phyloP scores from a whole-genome alignment of 768 basidiomycete genomes.

The Tulasnella calospora region DNA sequence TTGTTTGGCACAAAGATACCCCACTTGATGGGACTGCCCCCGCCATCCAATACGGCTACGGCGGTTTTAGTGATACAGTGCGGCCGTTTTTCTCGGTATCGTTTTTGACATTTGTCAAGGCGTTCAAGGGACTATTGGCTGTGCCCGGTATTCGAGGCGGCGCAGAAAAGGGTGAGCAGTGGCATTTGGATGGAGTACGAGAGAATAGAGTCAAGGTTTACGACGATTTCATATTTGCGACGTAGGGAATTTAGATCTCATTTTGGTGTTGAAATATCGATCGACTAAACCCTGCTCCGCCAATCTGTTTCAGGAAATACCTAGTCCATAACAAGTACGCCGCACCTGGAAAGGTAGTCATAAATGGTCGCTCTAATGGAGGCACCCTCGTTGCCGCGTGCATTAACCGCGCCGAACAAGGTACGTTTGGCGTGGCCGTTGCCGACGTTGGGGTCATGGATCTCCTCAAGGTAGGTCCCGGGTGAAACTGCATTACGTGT shows the following conservation, averaged over 20 bases:
- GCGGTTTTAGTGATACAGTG: constrained; percentile 69
- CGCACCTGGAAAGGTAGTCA: constrained; percentile 62
- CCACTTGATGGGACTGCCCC: constrained; percentile 69
- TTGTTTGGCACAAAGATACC: constrained; percentile 69
- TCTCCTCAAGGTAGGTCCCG: constrained; percentile 56
- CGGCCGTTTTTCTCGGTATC: constrained; percentile 66
- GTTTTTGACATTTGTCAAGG: constrained; percentile 67
- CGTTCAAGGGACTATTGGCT: constrained; percentile 63
- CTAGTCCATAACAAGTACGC: constrained; percentile 69
- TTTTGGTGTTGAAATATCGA: constrained; percentile 50
- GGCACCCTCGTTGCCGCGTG: constrained; percentile 84
- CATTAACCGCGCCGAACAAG: constrained; percentile 70
- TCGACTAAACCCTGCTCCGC: too few species aligned
- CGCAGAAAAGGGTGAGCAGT: constrained; percentile 76
- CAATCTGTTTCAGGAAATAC: constrained; percentile 48
- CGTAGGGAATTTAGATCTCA: constrained; percentile 63
- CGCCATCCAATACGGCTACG: constrained; percentile 79
- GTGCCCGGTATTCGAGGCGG: constrained; percentile 53
- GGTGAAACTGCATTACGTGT: background rate
- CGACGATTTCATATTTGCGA: constrained; percentile 77
- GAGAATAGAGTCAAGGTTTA: constrained; percentile 73
- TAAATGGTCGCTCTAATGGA: constrained; percentile 79
- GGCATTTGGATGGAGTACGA: constrained; percentile 67
- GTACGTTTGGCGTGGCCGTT: constrained; percentile 66
- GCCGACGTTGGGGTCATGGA: constrained; percentile 81